Base-by-base conservation (phyloP, 306 rosid genomes). In the Leucaena leucocephala region DNA sequence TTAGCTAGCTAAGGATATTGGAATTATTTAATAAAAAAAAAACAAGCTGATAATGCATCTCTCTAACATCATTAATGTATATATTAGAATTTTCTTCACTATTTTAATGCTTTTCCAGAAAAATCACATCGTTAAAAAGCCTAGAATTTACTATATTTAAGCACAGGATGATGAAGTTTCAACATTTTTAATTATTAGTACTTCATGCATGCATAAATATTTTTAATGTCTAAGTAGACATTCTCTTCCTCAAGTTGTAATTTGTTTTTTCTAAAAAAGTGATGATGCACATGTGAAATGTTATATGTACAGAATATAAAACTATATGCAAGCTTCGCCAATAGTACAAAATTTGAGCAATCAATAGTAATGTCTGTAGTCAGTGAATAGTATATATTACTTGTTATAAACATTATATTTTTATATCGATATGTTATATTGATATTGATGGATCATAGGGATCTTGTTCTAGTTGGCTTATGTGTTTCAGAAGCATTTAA, bases 1-100 rank as follows among this genome's bases (percentile, higher is more conserved):
- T 76, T 72, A 48, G 68, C 81, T 84, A 77, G 85, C 78, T 80
- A 82, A 86, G 85, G 86, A 84, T 77, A 66, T 81, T 66, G 72
- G 82, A 77, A 73, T 48, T 71, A 49, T 57, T 67, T 71, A 67
- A 74, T 49, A 54, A 54, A 54, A 66, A 59, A 48, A 49, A 17
- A 50, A n/a, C 55, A 65, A 55, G 33, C 46, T 65, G 22, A 68
- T 73, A 27, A 34, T 85, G 33, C 8, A 71, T 57, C 21, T 65
- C 71, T 79, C 84, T 79, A n/a, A n/a, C n/a, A n/a, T n/a, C n/a
- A n/a, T n/a, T n/a, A n/a, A n/a, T n/a, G n/a, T n/a, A n/a, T n/a
- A 64, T 42, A 67, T 6, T 3, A 48, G 85, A 84, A 82, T 87
- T 81, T 14, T 80, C 6, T 84, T n/a, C 5, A 76, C 44, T 82